phyloP scores from a whole-genome alignment of 1,284 basidiomycete species.

The Vanrija sp. region DNA sequence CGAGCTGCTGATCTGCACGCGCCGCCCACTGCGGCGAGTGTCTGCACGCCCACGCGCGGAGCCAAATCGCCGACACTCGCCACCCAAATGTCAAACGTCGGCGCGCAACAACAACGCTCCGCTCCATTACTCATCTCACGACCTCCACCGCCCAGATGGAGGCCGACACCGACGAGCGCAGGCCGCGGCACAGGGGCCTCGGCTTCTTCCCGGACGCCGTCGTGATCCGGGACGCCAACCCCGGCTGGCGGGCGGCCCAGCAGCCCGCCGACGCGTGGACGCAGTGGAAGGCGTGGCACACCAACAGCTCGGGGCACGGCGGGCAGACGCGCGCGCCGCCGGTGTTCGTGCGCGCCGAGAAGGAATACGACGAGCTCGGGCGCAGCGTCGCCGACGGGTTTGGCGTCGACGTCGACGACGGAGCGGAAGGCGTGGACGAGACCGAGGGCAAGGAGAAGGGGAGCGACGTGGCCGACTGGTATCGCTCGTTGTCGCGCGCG shows the following conservation, averaged over 20 bases:
- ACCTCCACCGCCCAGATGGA: too few relatives aligned
- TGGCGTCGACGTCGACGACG: conserved; percentile 21
- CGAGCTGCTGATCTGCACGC: too few relatives aligned
- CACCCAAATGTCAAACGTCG: too few relatives aligned
- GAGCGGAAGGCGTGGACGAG: neutral
- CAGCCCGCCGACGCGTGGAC: conserved; percentile 6
- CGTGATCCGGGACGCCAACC: conserved; percentile 21
- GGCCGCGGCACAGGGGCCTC: conserved; percentile 4
- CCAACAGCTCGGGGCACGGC: conserved; percentile 36
- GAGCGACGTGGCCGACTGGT: conserved; percentile 35
- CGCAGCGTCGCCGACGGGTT: conserved; percentile 26
- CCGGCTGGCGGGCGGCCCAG: neutral
- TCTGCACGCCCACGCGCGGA: too few relatives aligned
- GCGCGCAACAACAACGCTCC: too few relatives aligned
- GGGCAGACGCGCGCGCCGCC: conserved; percentile 22
- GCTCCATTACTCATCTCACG: too few relatives aligned
- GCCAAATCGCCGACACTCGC: too few relatives aligned
- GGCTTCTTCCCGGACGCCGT: conserved; percentile 28
- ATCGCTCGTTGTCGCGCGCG: conserved; percentile 18
- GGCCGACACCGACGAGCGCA: too few relatives aligned
- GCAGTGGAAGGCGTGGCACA: conserved; percentile 40
- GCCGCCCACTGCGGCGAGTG: too few relatives aligned
- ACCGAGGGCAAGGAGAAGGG: conserved; percentile 16
- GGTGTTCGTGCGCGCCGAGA: conserved; percentile 28
- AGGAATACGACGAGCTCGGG: conserved; percentile 37